Evolutionary conservation across 208 protist species (phyloP), one percentile per base, ranked within the genome.

Genomic region (Acanthamoeba triangularis): DNA sequence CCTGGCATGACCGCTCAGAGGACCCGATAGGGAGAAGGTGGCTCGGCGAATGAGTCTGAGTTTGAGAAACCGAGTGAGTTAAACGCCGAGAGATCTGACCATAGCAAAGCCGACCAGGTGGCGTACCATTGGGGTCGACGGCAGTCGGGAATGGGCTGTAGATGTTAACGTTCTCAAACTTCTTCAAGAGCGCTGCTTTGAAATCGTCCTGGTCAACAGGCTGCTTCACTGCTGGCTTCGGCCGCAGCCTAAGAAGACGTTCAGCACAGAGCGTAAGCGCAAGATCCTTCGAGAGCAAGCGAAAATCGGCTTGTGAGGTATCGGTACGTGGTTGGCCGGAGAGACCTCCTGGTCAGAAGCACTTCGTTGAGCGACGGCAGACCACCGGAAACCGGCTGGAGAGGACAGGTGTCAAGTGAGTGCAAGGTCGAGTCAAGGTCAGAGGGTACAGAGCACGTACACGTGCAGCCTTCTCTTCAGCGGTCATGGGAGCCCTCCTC

Each of bases 81-180:
- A 1, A 41, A 37, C 28, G 23, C 14, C 18, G n/a, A 37, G n/a
- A n/a, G 30, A 16, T 16, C 28, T 10, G 41, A 35, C 14, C 10
- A 7, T 59, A 2, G 1, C 20, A 14, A 6, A 23, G 18, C 13
- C 18, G 54, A 72, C 10, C 65, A 72, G 30, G 23, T 30, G 13
- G n/a, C 30, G 49, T 88, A 88, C 80, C 80, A n/a, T 88, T 88
- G 25, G 3, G 4, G 28, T 54, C 41, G 3, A 54, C 8, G 6
- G 13, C 4, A 23, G 80, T 59, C 1, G 80, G 80, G 49, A 23
- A 14, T 3, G 80, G 80, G 23, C 80, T 88, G 80, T 88, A 88
- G 49, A 88, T n/a, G 49, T 61, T 63, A 13, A 63, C 80, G 52
- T 88, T 88, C 80, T 88, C 80, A 63, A 88, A 88, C 49, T 88